Conservation (phyloP, 2,329 filamentous ascomycete genomes). For the Calonectria hongkongensis region DNA sequence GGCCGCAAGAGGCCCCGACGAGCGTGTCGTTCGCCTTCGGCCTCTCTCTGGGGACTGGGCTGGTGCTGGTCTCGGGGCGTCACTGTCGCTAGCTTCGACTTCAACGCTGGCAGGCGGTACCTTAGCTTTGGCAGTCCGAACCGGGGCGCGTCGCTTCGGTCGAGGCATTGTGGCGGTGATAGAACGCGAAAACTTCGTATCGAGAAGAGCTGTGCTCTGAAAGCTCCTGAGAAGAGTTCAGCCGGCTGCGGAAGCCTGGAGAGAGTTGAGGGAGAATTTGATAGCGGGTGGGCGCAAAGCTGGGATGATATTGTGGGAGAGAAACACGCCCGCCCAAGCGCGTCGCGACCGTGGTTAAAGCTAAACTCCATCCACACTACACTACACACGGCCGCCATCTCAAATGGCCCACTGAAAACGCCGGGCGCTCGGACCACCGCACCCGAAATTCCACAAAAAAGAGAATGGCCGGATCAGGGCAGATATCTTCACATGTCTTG, state of each 20-base stretch:
- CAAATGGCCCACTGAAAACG: conserved; percentile 46
- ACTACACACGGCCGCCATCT: conserved; percentile 33
- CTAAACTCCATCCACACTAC: conserved; percentile 16
- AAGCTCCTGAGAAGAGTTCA: neutral
- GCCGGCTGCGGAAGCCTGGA: conserved; percentile 29
- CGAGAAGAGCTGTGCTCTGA: conserved; percentile 29
- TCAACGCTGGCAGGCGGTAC: conserved; percentile 47
- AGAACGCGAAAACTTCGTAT: conserved; percentile 5
- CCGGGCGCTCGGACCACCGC: conserved; percentile 43
- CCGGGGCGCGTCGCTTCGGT: conserved; percentile 54
- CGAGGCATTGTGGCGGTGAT: conserved; percentile 54
- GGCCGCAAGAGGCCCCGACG: conserved; percentile 46
- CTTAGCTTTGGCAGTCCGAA: conserved; percentile 49
- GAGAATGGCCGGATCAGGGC: neutral
- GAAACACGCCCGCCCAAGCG: conserved; percentile 54
- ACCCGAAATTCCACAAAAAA: conserved; percentile 3
- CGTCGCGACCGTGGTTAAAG: conserved; percentile 55
- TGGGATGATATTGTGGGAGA: conserved; percentile 45
- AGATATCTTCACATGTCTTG: conserved; percentile 9
- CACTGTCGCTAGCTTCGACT: conserved; percentile 42
- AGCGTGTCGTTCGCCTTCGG: conserved; percentile 52
- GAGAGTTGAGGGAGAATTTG: conserved; percentile 31
- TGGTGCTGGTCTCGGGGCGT: conserved; percentile 39
- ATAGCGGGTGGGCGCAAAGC: conserved; percentile 18
- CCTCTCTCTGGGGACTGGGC: conserved; percentile 49